Conservation (phyloP, 768 basidiomycete genomes). For the Kwoniella sp. region DNA sequence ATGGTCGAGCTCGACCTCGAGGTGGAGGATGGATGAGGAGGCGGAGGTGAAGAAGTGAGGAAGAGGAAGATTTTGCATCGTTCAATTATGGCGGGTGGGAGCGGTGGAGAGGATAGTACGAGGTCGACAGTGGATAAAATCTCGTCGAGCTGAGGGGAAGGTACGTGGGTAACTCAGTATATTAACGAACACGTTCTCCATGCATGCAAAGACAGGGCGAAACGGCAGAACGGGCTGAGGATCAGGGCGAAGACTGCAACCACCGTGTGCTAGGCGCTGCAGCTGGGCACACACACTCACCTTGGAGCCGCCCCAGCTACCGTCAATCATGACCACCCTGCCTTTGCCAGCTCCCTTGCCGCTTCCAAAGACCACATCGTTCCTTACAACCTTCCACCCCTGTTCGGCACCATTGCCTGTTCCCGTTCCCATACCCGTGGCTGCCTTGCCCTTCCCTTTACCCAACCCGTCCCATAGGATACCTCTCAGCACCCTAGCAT, state of each 20-base stretch:
- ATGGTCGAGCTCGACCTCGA: not conserved
- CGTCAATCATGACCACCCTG: conserved; percentile 38
- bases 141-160: conserved; percentile 40
- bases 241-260: no score
- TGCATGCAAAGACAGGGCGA: no score
- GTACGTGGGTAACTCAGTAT: not conserved
- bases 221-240: no score
- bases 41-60: conserved; percentile 47
- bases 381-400: conserved; percentile 40
- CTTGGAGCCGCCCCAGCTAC: conserved; percentile 35
- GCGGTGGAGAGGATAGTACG: conserved; percentile 50
- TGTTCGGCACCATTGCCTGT: conserved; percentile 7
- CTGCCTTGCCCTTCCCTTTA: conserved; percentile 24
- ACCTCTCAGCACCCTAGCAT: conserved; percentile 45
- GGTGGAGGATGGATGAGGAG: conserved; percentile 5
- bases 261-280: no score
- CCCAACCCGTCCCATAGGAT: conserved; percentile 48
- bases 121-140: conserved; percentile 52
- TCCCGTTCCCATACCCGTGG: not conserved
- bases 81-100: conserved; percentile 42
- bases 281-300: no score
- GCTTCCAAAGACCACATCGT: conserved; percentile 29
- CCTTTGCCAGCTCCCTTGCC: conserved; percentile 24
- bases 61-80: conserved; percentile 54
- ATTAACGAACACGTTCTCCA: no score